Evolutionary conservation across 148 eudicot genomes (phyloP), one percentile per base, ranked within the genome.

Genomic region (Heliamphora exappendiculata): DNA sequence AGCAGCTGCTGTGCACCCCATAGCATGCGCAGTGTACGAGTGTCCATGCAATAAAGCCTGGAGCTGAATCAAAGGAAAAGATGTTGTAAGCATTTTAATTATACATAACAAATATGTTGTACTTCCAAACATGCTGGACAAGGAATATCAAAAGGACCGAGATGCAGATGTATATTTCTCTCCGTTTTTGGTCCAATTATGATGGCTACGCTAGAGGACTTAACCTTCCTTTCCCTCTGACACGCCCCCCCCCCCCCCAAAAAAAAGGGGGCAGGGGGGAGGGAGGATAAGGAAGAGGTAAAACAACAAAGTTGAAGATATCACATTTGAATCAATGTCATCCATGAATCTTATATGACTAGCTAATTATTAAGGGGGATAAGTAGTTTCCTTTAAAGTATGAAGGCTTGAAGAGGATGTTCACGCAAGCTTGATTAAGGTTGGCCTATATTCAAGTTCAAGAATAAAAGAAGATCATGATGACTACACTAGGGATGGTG

Each of bases 11-110:
- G 90, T 59, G 78, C 99, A 95, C 26, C 99, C 99, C 90, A 91
- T 82, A 67, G 99, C 94, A 84, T 95, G 99, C 31, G 96, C 99
- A 55, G 97, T 72, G 76, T 95, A 95, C 1, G 99, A 95, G 74
- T 95, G 97, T 24, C 99, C 99, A 80, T 95, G 99, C 78, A 95
- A 72, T 29, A 95, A 88, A 45, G 97, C 97, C 83, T 89, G 86
- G 63, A 93, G 89, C 98, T 95, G 88, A 53, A 70, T 74, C 45
- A 63, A 14, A 79, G 37, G 31, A 68, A 59, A 55, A 70, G 42
- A 66, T 8, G 33, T 10, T 58, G 45, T 58, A 13, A 54, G 22
- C 49, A 20, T 14, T 58, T 34, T 7, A 9, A 20, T 5, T 57
- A 24, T 28, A 49, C 13, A 47, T 28, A 24, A 28, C 7, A n/a